A percentile compares a stretch with the other conserved stretches of the same genome.
Conservation (phyloP, 306 rosid genomes). For the Neltuma alba region DNA sequence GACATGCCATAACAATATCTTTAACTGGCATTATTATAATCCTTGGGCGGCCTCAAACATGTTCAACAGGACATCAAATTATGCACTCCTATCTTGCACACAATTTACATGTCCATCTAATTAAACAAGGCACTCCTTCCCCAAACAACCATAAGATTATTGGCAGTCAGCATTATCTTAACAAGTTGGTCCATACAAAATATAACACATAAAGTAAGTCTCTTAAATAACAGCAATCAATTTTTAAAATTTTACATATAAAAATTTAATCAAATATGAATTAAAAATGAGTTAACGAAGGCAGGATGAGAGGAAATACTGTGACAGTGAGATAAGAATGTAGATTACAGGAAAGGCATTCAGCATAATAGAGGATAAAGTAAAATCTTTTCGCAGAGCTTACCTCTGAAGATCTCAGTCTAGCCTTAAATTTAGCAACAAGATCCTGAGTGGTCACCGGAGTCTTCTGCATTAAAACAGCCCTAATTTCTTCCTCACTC, state of each 20-base stretch:
- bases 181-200: background rate
- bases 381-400: slow-evolving; percentile 25
- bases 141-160: background rate
- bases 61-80: slow-evolving; percentile 1
- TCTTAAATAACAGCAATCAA: slow-evolving; percentile 2
- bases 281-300: slow-evolving; percentile 2
- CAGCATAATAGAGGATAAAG: slow-evolving; percentile 20
- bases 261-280: slow-evolving; percentile 19
- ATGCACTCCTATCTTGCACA: background rate
- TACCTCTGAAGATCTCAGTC: slow-evolving; percentile 74
- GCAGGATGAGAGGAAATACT: slow-evolving; percentile 11
- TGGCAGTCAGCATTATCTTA: background rate
- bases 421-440: slow-evolving; percentile 85
- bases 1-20: background rate
- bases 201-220: background rate
- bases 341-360: slow-evolving; percentile 17
- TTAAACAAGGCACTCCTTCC: slow-evolving; percentile 9
- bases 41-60: background rate
- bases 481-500: slow-evolving; percentile 88
- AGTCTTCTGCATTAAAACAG: slow-evolving; percentile 76
- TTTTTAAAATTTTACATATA: slow-evolving; percentile 9
- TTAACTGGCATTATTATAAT: background rate
- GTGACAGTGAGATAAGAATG: background rate
- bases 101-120: slow-evolving; percentile 1
- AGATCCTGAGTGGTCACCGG: slow-evolving; percentile 95